Percentiles rank a stretch among this genome's conserved stretches.
phyloP scores from a whole-genome alignment of 805 yeast genomes.

The Zygosaccharomyces bisporus region DNA sequence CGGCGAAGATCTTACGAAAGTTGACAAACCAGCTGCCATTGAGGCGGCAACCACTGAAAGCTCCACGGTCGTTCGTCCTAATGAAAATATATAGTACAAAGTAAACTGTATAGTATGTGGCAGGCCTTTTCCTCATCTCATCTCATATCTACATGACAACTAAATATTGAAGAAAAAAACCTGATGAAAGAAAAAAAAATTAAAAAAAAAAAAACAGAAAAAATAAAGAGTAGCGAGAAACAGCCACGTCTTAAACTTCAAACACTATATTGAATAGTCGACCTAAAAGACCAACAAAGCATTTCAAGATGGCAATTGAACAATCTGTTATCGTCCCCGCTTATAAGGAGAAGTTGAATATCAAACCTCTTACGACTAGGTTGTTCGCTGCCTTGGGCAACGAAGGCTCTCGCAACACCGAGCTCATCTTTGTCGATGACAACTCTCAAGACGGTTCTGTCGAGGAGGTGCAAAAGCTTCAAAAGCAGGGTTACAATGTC shows the following conservation, averaged over 20 bases:
- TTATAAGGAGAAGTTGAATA: conserved; percentile 47
- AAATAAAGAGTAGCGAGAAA: not conserved
- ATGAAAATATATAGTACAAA: not conserved
- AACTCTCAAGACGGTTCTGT: conserved; percentile 51
- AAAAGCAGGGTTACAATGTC: conserved; percentile 46
- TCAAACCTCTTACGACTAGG: conserved; percentile 47
- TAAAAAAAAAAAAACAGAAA: not conserved
- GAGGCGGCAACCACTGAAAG: not conserved
- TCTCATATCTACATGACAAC: not conserved
- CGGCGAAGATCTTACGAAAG: conserved; percentile 10
- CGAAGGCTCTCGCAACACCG: conserved; percentile 41
- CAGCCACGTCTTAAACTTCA: not conserved
- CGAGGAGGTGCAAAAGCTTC: conserved; percentile 46
- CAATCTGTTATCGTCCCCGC: conserved; percentile 49
- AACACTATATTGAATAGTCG: not conserved
- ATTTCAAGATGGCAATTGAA: conserved; percentile 34
- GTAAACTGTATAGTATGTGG: not conserved
- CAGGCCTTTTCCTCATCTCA: not conserved
- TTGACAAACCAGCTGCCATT: not conserved
- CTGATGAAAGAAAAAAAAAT: too few relatives aligned
- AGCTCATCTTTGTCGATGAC: conserved; percentile 49
- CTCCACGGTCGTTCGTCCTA: not conserved
- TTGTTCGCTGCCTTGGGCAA: conserved; percentile 47
- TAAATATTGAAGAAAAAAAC: not conserved
- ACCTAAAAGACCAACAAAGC: conserved; percentile 1